phyloP scores from a whole-genome alignment of 2,329 filamentous ascomycete species.

The Torrubiella hemipterigena region DNA sequence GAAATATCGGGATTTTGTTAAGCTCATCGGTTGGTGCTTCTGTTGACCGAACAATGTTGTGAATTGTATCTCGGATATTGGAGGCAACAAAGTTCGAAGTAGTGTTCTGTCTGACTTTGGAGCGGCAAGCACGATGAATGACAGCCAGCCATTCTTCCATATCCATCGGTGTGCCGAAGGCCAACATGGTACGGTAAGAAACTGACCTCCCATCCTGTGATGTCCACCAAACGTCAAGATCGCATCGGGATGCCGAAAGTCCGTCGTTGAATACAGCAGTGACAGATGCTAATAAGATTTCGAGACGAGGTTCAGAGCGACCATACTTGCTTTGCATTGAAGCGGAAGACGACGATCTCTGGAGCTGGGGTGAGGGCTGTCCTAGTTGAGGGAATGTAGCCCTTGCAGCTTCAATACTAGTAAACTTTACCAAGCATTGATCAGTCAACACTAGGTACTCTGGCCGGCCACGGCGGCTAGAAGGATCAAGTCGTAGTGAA shows the following conservation, averaged over 20 bases:
- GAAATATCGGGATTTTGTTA: conserved; percentile 31
- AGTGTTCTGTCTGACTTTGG: conserved; percentile 21
- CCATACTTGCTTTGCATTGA: conserved; percentile 15
- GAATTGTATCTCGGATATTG: conserved; percentile 34
- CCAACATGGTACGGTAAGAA: conserved; percentile 35
- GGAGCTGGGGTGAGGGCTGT: conserved; percentile 12
- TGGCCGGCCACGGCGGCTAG: conserved; percentile 34
- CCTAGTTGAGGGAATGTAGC: conserved; percentile 33
- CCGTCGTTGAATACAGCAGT: conserved; percentile 42
- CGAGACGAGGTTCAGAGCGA: conserved; percentile 25
- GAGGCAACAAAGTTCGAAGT: conserved; percentile 26
- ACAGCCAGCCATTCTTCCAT: conserved; percentile 37
- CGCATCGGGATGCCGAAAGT: conserved; percentile 34
- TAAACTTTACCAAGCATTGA: conserved; percentile 37
- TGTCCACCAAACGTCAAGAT: conserved; percentile 46
- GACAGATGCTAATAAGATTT: conserved; percentile 36
- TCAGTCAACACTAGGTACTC: conserved; percentile 41
- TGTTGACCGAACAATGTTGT: conserved; percentile 30
- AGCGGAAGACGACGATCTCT: conserved; percentile 13
- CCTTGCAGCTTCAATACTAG: conserved; percentile 32
- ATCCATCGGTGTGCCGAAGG: conserved; percentile 35
- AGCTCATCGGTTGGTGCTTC: conserved; percentile 22
- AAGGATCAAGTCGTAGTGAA: conserved; percentile 35
- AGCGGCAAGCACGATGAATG: conserved; percentile 29
- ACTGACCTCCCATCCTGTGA: conserved; percentile 28